phyloP scores from a whole-genome alignment of 345 rosid species.

The Anastatica hierochuntica region DNA sequence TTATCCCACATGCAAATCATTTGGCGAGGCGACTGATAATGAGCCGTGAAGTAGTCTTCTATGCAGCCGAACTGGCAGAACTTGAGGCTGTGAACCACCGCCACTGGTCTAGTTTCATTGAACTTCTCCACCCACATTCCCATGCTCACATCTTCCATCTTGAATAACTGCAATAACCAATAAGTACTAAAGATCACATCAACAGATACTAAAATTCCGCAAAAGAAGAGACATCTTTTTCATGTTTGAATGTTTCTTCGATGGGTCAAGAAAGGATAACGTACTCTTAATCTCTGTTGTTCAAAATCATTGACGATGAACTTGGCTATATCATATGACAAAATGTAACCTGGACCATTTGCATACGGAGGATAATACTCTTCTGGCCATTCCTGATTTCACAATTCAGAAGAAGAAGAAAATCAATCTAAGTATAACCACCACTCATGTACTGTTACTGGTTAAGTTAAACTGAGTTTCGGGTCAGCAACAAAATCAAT shows the following conservation, averaged over 20 bases:
- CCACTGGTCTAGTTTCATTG: conserved; percentile 51
- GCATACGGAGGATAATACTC: conserved; percentile 92
- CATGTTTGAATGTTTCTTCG: too few relatives aligned
- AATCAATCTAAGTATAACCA: too few relatives aligned
- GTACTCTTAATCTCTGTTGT: conserved; percentile 59
- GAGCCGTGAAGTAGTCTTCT: conserved; percentile 64
- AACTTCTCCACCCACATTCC: conserved; percentile 96
- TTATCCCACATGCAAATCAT: conserved; percentile 80
- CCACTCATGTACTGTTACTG: too few relatives aligned
- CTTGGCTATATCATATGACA: conserved; percentile 58
- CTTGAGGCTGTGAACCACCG: conserved; percentile 56
- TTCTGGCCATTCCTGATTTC: conserved; percentile 64
- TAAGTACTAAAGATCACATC: too few relatives aligned
- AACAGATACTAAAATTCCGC: too few relatives aligned
- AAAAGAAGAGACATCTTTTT: too few relatives aligned
- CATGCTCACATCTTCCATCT: conserved; percentile 95
- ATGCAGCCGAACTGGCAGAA: conserved; percentile 85
- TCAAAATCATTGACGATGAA: conserved; percentile 67
- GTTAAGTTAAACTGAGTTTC: too few relatives aligned
- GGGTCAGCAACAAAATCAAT: too few relatives aligned
- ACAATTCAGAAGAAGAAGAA: too few relatives aligned
- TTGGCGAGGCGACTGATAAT: conserved; percentile 86
- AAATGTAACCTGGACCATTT: conserved; percentile 80
- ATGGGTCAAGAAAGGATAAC: conserved; percentile 13
- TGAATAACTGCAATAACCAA: conserved; percentile 84